Conservation (phyloP, 2,329 filamentous ascomycete species). For the Septoria petroselini region DNA sequence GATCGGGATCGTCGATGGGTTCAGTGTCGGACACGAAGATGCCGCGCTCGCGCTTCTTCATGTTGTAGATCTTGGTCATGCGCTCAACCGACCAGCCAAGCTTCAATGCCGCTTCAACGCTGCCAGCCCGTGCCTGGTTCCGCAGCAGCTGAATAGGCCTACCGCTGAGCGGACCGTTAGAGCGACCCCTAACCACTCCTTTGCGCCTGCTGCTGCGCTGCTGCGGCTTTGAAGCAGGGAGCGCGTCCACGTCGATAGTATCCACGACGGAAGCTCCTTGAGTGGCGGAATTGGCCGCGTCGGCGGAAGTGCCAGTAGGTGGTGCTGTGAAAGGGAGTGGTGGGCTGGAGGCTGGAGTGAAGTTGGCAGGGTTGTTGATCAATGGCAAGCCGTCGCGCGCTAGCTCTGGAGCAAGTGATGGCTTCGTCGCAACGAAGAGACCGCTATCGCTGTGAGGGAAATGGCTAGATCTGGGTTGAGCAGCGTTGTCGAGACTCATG, state of each 20-base stretch:
- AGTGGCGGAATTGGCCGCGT: background rate
- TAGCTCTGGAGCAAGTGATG: no score
- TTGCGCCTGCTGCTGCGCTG: background rate
- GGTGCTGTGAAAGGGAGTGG: no score
- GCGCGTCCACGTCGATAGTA: slow-evolving; percentile 7
- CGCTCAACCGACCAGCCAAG: slow-evolving; percentile 23
- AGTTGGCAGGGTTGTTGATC: no score
- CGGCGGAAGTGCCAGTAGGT: no score
- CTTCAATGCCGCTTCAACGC: slow-evolving; percentile 21
- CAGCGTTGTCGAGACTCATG: no score
- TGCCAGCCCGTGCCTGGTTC: slow-evolving; percentile 11
- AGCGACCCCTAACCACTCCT: slow-evolving; percentile 15
- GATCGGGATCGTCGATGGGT: slow-evolving; percentile 18
- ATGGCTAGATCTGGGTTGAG: no score
- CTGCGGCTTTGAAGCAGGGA: background rate
- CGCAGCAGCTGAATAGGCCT: slow-evolving; percentile 19
- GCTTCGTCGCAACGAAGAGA: no score
- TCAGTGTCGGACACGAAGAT: background rate
- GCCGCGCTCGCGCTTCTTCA: slow-evolving; percentile 14
- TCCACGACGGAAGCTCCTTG: slow-evolving; percentile 4
- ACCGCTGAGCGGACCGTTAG: slow-evolving; percentile 15
- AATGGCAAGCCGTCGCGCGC: no score
- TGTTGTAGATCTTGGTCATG: slow-evolving; percentile 21
- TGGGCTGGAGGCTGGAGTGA: no score
- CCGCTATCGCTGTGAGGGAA: no score